Percentiles rank a stretch among this genome's conserved stretches.
Conservation (phyloP, 768 basidiomycete genomes). For the Lanmaoa rubissima region DNA sequence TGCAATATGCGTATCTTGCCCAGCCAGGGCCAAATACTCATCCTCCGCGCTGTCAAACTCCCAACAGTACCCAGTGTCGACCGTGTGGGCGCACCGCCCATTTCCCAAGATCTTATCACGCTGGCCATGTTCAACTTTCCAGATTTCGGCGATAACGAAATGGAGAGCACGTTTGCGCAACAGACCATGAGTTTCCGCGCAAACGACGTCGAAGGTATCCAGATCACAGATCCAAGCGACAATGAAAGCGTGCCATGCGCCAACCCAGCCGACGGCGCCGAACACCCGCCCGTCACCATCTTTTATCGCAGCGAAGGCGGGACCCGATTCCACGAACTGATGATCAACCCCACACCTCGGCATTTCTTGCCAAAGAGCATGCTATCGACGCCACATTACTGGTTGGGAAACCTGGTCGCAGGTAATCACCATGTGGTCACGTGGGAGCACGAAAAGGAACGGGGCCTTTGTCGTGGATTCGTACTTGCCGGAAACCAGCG, state of each 20-base stretch:
- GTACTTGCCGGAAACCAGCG: conserved; percentile 34
- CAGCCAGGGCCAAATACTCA: conserved; percentile 48
- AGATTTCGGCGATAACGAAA: conserved; percentile 30
- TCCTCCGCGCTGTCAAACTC: conserved; percentile 44
- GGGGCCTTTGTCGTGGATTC: conserved; percentile 26
- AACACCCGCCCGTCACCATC: conserved; percentile 33
- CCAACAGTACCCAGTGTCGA: conserved; percentile 3
- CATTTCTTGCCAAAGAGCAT: conserved; percentile 23
- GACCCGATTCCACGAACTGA: conserved; percentile 28
- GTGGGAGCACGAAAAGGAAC: conserved; percentile 25
- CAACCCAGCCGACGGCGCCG: conserved; percentile 19
- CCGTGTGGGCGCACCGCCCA: conserved; percentile 14
- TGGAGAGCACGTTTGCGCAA: conserved; percentile 23
- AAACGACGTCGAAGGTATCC: conserved; percentile 34
- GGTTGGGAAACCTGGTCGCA: conserved; percentile 25
- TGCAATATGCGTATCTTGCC: conserved; percentile 53
- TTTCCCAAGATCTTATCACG: conserved; percentile 29
- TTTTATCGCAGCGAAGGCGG: conserved; percentile 34
- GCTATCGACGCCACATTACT: conserved; percentile 28
- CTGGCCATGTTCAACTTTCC: conserved; percentile 32
- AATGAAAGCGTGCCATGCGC: conserved; percentile 17
- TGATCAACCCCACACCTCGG: conserved; percentile 28
- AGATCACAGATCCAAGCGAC: conserved; percentile 32
- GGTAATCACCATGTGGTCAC: conserved; percentile 28
- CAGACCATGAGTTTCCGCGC: conserved; percentile 32